Percentiles rank a stretch among this genome's conserved stretches.
Evolutionary conservation across 768 basidiomycete genomes (phyloP).

Genomic region (Kwoniella europaea): DNA sequence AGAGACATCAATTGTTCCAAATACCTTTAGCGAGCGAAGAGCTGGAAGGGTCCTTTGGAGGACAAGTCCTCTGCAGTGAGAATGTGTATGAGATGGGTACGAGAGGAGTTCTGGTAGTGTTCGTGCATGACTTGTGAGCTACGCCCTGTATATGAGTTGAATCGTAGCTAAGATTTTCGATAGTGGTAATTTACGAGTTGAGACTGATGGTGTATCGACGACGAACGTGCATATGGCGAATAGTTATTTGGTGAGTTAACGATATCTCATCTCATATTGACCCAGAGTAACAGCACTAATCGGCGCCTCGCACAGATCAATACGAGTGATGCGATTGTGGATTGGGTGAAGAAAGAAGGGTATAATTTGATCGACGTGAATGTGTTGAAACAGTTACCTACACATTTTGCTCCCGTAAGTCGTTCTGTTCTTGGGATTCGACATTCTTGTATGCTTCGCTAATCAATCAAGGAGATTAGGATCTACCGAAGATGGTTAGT

Average conservation of each 20-base stretch:
- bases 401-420: constrained; percentile 23
- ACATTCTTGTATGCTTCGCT: background rate
- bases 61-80: constrained; percentile 84
- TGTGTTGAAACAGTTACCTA: constrained; percentile 62
- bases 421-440: background rate
- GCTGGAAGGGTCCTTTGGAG: constrained; percentile 73
- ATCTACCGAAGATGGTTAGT: constrained; percentile 30
- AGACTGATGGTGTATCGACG: constrained; percentile 71
- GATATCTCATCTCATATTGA: background rate
- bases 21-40: constrained; percentile 72
- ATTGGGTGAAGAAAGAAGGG: constrained; percentile 71
- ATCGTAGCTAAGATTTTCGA: too few relatives aligned
- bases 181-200: constrained; percentile 86
- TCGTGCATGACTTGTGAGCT: constrained; percentile 92
- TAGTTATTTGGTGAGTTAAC: constrained; percentile 73
- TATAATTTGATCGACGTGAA: constrained; percentile 87
- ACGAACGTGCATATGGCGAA: constrained; percentile 74
- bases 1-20: constrained; percentile 76
- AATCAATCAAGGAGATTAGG: background rate
- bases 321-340: constrained; percentile 76
- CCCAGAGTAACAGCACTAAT: constrained; percentile 8
- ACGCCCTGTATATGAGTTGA: too few relatives aligned
- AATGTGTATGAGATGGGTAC: constrained; percentile 70
- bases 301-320: constrained; percentile 67
- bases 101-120: constrained; percentile 66